A percentile compares a stretch with the other conserved stretches of the same genome.
phyloP scores from a whole-genome alignment of 768 basidiomycete species.

The Russula olivacea region DNA sequence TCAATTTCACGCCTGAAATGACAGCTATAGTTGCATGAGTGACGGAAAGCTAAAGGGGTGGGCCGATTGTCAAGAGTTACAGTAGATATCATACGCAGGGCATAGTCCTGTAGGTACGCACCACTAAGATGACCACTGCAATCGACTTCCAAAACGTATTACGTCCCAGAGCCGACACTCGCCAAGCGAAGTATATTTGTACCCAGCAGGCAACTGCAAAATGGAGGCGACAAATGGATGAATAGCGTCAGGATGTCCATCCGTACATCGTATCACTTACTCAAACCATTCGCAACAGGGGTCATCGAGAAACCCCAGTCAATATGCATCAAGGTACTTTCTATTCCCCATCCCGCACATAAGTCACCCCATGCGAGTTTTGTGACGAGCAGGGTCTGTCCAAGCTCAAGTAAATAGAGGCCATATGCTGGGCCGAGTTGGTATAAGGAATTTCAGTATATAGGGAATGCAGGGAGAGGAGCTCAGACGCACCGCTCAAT shows the following conservation, averaged over 20 bases:
- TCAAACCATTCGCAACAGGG: neutral
- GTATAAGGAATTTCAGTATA: no score
- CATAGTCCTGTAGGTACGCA: neutral
- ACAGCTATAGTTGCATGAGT: neutral
- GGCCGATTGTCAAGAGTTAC: neutral
- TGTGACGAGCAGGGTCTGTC: neutral
- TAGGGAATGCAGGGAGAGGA: neutral
- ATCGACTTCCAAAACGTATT: neutral
- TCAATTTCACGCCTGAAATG: neutral
- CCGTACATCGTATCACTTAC: neutral
- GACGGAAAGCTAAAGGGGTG: neutral
- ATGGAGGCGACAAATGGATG: no score
- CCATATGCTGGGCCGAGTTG: constrained; percentile 4
- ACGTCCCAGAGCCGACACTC: constrained; percentile 2
- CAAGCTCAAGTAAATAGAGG: constrained; percentile 8
- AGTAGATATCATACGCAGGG: neutral
- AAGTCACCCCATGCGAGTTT: neutral
- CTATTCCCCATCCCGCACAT: constrained; percentile 9
- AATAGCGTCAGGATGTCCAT: neutral
- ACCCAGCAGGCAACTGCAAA: constrained; percentile 3
- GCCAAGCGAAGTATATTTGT: constrained; percentile 10
- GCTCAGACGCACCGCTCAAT: neutral
- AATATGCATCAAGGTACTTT: neutral
- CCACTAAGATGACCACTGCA: neutral
- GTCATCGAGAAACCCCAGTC: neutral